A percentile compares a stretch with the other conserved stretches of the same genome.
Conservation (phyloP, 768 basidiomycete genomes). For the Lentinula sp. region DNA sequence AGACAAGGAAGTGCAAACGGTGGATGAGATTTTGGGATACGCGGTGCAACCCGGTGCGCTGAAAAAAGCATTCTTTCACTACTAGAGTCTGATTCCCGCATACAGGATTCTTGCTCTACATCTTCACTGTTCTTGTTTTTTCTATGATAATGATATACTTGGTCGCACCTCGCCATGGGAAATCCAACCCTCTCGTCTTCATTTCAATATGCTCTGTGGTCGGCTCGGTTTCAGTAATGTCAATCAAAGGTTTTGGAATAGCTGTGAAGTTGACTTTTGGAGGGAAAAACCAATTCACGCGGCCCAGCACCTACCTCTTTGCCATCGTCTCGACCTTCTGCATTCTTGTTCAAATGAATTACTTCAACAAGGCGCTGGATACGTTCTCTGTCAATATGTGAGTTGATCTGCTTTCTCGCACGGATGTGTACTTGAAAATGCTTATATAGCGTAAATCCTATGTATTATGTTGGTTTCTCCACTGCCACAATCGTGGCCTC, state of each 20-base stretch:
- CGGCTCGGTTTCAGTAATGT: constrained; percentile 97
- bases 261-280: constrained; percentile 91
- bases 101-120: constrained; percentile 86
- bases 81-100: background rate
- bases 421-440: background rate
- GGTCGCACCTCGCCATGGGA: constrained; percentile 81
- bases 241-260: constrained; percentile 96
- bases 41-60: constrained; percentile 86
- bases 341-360: constrained; percentile 92
- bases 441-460: constrained; percentile 80
- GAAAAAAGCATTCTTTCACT: background rate
- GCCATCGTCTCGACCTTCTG: constrained; percentile 75
- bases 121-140: constrained; percentile 78
- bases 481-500: constrained; percentile 91
- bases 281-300: constrained; percentile 93
- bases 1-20: constrained; percentile 88
- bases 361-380: constrained; percentile 97
- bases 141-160: constrained; percentile 81
- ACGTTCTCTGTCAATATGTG: constrained; percentile 97
- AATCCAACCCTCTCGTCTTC: constrained; percentile 84
- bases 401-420: constrained; percentile 21
- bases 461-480: constrained; percentile 97
- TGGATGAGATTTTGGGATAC: constrained; percentile 88
- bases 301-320: constrained; percentile 95
- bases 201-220: constrained; percentile 95